phyloP scores from a whole-genome alignment of 164 flowering plant genomes.

The Cinnamomum micranthum region DNA sequence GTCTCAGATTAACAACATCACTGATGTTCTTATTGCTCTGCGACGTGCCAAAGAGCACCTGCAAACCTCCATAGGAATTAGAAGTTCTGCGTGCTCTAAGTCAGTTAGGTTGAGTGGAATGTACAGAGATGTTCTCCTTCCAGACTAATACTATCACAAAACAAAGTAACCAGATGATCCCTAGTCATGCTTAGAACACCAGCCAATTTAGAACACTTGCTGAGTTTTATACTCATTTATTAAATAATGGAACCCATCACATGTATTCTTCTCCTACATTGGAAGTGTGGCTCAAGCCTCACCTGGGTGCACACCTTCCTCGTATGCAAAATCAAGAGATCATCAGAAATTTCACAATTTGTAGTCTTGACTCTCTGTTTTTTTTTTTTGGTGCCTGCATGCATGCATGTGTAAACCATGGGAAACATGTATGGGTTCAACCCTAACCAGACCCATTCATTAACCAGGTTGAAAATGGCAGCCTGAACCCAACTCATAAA shows the following conservation, averaged over 20 bases:
- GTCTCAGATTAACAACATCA: slow-evolving; percentile 25
- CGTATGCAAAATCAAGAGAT: too few relatives aligned
- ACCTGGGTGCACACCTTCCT: not conserved
- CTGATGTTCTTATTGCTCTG: slow-evolving; percentile 49
- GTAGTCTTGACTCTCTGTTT: too few relatives aligned
- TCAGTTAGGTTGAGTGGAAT: slow-evolving; percentile 10
- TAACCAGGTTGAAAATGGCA: too few relatives aligned
- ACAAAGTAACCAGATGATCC: not conserved
- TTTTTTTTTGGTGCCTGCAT: too few relatives aligned
- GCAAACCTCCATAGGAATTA: slow-evolving; percentile 41
- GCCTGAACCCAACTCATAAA: too few relatives aligned
- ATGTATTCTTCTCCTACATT: not conserved
- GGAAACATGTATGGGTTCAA: too few relatives aligned
- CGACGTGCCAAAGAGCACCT: slow-evolving; percentile 45
- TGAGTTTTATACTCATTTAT: not conserved
- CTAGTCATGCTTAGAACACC: not conserved
- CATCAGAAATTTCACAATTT: too few relatives aligned
- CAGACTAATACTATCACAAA: not conserved
- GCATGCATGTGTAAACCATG: too few relatives aligned
- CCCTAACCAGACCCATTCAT: too few relatives aligned
- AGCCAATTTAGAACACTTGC: not conserved
- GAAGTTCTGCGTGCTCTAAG: slow-evolving; percentile 10
- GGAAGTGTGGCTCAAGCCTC: not conserved
- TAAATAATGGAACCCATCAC: not conserved
- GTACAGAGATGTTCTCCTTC: slow-evolving; percentile 5